Evolutionary conservation across 768 basidiomycete genomes (phyloP), one percentile per base, ranked within the genome.

Genomic region (Calocera viscosa): DNA sequence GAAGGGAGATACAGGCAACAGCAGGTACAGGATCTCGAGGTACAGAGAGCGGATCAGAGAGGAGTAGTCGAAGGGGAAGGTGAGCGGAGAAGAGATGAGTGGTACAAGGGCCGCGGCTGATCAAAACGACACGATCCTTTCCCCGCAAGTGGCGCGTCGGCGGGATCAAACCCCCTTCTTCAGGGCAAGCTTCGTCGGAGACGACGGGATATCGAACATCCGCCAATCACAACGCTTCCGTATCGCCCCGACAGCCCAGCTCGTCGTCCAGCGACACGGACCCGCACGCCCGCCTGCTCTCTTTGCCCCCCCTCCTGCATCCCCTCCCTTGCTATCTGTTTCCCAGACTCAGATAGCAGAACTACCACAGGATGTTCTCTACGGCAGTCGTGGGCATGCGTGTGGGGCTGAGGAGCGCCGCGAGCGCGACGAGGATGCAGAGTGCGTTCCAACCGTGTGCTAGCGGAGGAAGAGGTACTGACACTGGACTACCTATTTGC

Each of bases 141-240:
- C 53, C 24, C 19, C 43, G 7, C 11, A 60, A 30, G 53, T 60
- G 14, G 53, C 53, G 53, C 16, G 10, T 47, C 43, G 16, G 30
- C 26, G 26, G 53, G 26, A 30, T 14, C 24, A 60, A 60, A 11
- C 22, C 2, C 7, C 11, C 10, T 30, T 26, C 24, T 32, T 60
- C 22, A 60, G 53, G 53, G 53, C 53, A 60, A 60, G 53, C 53
- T 22, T 60, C 26, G 14, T 26, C 53, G 14, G 14, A 10, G 5
- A 32, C 2, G 2, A 8, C 14, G 14, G 24, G 24, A 32, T 26
- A 32, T 26, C 14, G 53, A 60, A 60, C 26, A 28, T 10, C 30
- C 53, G 26, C 53, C 53, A 60, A 60, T 60, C 53, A 60, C 53
- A 26, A 10, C 53, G 53, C 53, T 60, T 60, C 53, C 53, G 53